Conservation (phyloP, 495 filamentous ascomycete genomes). For the Lepraria neglecta region DNA sequence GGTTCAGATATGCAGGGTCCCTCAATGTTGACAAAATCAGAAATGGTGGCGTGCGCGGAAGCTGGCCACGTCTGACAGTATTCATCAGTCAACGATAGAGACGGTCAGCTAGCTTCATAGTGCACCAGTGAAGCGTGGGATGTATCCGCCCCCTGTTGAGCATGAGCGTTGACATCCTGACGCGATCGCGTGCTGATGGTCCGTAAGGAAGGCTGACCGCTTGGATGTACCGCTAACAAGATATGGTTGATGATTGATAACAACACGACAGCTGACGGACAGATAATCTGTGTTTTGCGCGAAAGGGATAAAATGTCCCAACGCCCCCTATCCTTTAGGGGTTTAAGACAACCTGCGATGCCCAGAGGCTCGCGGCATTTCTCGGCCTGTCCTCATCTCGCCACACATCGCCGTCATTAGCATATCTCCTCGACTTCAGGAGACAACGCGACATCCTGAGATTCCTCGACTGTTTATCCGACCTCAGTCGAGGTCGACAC, state of each 20-base stretch:
- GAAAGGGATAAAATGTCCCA: not conserved
- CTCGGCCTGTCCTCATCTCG: not conserved
- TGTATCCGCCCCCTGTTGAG: not conserved
- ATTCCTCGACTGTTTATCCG: not conserved
- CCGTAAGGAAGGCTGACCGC: slow-evolving; percentile 2
- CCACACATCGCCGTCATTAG: not conserved
- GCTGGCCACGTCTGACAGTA: not conserved
- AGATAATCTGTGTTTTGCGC: not conserved
- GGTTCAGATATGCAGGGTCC: slow-evolving; percentile 1
- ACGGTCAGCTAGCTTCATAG: not conserved
- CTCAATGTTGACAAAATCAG: not conserved
- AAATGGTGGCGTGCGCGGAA: not conserved
- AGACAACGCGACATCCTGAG: not conserved
- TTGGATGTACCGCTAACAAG: not conserved
- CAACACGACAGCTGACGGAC: not conserved
- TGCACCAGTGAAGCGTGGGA: slow-evolving; percentile 3
- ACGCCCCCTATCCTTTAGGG: not conserved
- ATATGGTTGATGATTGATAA: slow-evolving; percentile 5
- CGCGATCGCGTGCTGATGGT: slow-evolving; percentile 7
- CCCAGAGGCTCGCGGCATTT: not conserved
- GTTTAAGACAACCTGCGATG: not conserved
- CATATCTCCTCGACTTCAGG: not conserved
- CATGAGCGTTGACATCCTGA: not conserved
- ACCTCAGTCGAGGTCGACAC: not conserved
- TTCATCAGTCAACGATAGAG: not conserved